These are phyloP conservation scores for Rhodotorula taiwanensis DNA, from an alignment of 768 basidiomycete genomes.

Conservation along the genomic window DNA sequence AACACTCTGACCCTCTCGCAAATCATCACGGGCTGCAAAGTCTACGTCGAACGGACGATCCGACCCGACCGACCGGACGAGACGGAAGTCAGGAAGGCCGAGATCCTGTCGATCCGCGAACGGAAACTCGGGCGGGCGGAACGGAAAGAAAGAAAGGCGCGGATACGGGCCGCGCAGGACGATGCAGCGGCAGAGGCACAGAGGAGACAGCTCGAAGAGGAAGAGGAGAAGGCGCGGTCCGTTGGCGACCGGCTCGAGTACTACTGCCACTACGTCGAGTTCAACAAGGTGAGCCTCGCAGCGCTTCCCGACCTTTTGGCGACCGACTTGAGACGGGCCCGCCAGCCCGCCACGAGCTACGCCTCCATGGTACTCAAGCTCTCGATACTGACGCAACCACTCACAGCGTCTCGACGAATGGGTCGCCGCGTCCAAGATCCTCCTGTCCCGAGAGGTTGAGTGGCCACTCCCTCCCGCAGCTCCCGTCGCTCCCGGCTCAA, in stretches of 20 bases:
- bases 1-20: constrained; percentile 32
- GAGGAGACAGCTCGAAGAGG: constrained; percentile 45
- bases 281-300: constrained; percentile 64
- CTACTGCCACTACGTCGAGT: constrained; percentile 97
- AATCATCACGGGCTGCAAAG: constrained; percentile 66
- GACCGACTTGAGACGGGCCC: too few relatives aligned
- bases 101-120: constrained; percentile 90
- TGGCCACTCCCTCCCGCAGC: constrained; percentile 58
- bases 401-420: constrained; percentile 82
- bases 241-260: constrained; percentile 61
- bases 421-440: constrained; percentile 79
- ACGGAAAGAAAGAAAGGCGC: constrained; percentile 36
- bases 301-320: too few relatives aligned
- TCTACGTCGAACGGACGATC: constrained; percentile 77
- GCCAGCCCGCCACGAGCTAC: too few relatives aligned
- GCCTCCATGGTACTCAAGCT: background rate
- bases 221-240: constrained; percentile 60
- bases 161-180: constrained; percentile 40
- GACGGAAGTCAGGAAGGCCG: constrained; percentile 83
- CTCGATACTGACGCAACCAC: background rate
- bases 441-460: constrained; percentile 78
- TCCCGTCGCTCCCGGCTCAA: constrained; percentile 8
- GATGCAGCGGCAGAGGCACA: constrained; percentile 44
- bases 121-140: constrained; percentile 57
- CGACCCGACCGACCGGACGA: constrained; percentile 52